Base-by-base conservation (phyloP, 345 rosid genomes). In the Nephelium lappaceum region DNA sequence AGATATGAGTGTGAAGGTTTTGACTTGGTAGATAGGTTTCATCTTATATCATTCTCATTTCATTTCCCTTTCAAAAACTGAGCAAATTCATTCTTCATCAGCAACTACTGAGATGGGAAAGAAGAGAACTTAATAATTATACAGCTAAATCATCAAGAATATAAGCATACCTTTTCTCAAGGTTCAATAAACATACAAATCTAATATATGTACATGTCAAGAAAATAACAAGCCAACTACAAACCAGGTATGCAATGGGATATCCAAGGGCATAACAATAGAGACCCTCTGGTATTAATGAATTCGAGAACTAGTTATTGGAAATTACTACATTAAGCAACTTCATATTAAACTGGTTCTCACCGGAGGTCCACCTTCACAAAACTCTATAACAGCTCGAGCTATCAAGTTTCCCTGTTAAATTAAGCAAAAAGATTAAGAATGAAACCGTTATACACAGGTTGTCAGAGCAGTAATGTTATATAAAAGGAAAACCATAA, bases 401-500 rank as follows among this genome's bases (percentile, higher is more conserved):
- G 88, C 99, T 55, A 96, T 95, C 80, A 96, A 85, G 81, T 91
- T 96, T 19, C 99, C 99, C 98, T 95, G 93, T 82, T 63, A 73
- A 72, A 71, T 36, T 21, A 72, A 45, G 38, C 4, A 76, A 75
- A 55, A 12, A 15, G 14, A 39, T 53, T 36, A 74, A 57, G 39
- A 72, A 39, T 25, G 62, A 45, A 75, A 57, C 25, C 3, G 10
- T 11, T 71, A 12, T 21, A 67, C 58, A 77, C n/a, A 65, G 53
- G 65, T 51, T 53, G 15, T 41, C 5, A 21, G 62, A 11, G 51
- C 39, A n/a, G 21, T 57, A 7, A 15, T 5, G 24, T 9, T 18
- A 42, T n/a, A 76, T 10, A 23, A 5, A 38, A 65, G 38, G 15
- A 53, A 79, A 78, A 78, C 9, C 15, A 43, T 4, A 41, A 2